Evolutionary conservation across 805 yeast species (phyloP), one percentile per base, ranked within the genome.

Genomic region (Wickerhamomyces bovis): DNA sequence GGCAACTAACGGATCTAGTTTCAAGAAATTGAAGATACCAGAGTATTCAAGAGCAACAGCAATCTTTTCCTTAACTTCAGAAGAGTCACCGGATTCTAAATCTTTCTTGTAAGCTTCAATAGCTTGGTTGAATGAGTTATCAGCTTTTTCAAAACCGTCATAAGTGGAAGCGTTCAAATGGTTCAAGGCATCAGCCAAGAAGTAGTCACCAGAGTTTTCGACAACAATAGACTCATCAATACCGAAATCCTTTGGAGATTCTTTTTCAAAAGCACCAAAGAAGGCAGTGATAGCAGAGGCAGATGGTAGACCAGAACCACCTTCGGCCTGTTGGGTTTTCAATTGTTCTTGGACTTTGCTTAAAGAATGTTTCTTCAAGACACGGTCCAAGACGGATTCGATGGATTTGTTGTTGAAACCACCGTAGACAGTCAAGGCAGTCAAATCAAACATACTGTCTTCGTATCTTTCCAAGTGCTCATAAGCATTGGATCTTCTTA

Each of bases 401-500:
- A 85, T 76, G 21, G 86, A 75, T 60, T 82, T 81, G 64, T 87
- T 86, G 62, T 78, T 79, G 69, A 86, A 83, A 39, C 94, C 94
- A 48, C 94, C 94, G 63, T 81, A 79, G 49, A 94, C 78, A 43
- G 96, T 83, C 57, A 90, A 77, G 3, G 95, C 89, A 45, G 97
- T 90, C 65, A 86, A 77, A 68, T 94, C 99, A 66, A 83, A 81
- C 79, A 89, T 83, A 40, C 99, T 90, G 49, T 90, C 95, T 41
- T 80, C 78, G 67, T 77, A 89, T 53, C 76, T 72, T 57, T 80
- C 95, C 52, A 89, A 67, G 54, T 80, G 77, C 71, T 94, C 99
- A 65, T 85, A 84, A 28, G 97, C 95, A 55, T 83, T 80, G 30
- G 97, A 97, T 68, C 99, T 85, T 70, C 99, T 88, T 60, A 88